Evolutionary conservation across 148 eudicot species (phyloP).

Genomic region (Diospyros lotus): DNA sequence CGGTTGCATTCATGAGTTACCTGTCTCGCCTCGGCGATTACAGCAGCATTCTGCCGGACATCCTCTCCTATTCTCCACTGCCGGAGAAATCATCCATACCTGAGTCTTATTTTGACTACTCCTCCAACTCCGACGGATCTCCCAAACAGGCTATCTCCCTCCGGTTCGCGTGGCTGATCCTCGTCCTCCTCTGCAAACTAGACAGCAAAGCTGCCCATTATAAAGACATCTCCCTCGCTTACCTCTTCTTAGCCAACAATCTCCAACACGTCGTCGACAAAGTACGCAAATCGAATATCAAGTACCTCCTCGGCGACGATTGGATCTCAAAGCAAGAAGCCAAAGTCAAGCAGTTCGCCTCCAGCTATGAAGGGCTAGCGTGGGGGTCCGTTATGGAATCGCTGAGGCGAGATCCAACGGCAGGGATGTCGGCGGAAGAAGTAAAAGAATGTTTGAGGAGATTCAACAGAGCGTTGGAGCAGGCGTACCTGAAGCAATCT

Average conservation of each 20-base stretch:
- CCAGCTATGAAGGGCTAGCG: no score
- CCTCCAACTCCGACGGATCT: constrained; percentile 13
- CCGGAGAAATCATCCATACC: constrained; percentile 30
- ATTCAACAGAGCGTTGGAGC: no score
- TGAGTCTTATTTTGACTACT: constrained; percentile 32
- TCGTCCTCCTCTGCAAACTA: constrained; percentile 42
- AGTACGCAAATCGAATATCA: constrained; percentile 23
- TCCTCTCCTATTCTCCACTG: constrained; percentile 24
- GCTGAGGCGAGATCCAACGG: no score
- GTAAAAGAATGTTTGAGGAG: no score
- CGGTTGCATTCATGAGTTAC: constrained; percentile 51
- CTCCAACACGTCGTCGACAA: constrained; percentile 45
- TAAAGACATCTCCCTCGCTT: constrained; percentile 40
- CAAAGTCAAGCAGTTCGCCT: no score
- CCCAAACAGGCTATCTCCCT: constrained; percentile 18
- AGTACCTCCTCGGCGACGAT: no score
- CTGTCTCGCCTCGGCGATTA: constrained; percentile 37
- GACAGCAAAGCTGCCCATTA: constrained; percentile 33
- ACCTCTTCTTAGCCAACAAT: constrained; percentile 48
- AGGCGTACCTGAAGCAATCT: no score
- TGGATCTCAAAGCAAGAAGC: no score
- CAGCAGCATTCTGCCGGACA: constrained; percentile 29
- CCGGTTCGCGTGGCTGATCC: constrained; percentile 38
- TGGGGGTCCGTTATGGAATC: no score
- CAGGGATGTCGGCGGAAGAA: no score